Base-by-base conservation (phyloP, 805 yeast genomes). In the Lipomyces anomalus region DNA sequence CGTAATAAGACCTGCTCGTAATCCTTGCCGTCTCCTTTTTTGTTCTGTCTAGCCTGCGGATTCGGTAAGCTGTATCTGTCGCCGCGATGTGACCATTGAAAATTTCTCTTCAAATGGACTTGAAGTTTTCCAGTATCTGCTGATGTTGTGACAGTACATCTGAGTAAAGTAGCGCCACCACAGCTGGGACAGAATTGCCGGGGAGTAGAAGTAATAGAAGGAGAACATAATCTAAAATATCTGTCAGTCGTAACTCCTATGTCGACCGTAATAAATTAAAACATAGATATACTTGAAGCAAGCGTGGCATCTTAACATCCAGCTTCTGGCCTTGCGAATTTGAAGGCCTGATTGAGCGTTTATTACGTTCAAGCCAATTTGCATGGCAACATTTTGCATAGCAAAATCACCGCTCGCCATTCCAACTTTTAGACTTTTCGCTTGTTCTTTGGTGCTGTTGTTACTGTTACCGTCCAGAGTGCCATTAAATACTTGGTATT, bases 291-390 rank as follows among this genome's bases (percentile, higher is more conserved):
- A 16, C 17, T 76, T 71, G 76, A 92, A 92, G 68, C 99, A 92
- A 0, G 97, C 99, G 65, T 92, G 96, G 65, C 99, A 92, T 66
- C 99, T 74, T 61, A 85, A 75, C 97, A 90, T 90, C 64, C 86
- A 89, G 68, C 83, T 86, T 63, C 95, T 76, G 28, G 92, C 83
- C 62, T 85, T 78, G 55, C 78, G 82, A 66, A 92, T 89, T 58
- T 82, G 87, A 52, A 80, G 70, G 18, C 98, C 98, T 1, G 89
- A 78, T 68, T 78, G 74, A 21, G 84, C 72, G 65, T 89, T 89
- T 79, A 92, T 82, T 56, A 90, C 71, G 55, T 85, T 83, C 47
- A 92, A 65, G 4, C 96, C 96, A 57, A 92, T 74, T 65, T 90
- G 97, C 68, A 92, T 72, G 1, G 95, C 77, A 13, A 89, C 95